Conservation (phyloP, 1,284 basidiomycete genomes). For the Pyrrhoderma noxium region DNA sequence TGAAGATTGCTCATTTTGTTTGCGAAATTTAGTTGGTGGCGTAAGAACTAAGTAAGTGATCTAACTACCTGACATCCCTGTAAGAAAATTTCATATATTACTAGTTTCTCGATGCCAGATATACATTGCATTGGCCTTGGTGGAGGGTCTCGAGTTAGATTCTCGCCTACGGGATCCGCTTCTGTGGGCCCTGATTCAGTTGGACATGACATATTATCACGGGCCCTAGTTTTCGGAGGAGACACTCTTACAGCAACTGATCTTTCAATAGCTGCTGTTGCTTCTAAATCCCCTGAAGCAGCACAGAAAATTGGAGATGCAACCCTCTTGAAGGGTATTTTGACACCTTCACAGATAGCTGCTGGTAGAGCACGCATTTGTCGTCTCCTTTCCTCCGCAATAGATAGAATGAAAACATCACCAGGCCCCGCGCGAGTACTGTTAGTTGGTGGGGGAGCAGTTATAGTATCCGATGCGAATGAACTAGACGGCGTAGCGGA, state of each 20-base stretch:
- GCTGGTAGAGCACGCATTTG: conserved; percentile 36
- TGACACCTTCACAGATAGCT: conserved; percentile 25
- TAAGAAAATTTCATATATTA: conserved; percentile 7
- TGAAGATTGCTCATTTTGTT: not conserved
- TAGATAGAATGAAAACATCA: conserved; percentile 53
- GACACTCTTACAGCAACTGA: conserved; percentile 46
- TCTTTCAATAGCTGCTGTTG: conserved; percentile 36
- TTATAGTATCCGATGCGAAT: conserved; percentile 34
- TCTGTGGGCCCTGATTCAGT: conserved; percentile 52
- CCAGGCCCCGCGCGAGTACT: conserved; percentile 40
- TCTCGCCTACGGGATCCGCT: conserved; percentile 25
- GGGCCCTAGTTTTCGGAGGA: conserved; percentile 45
- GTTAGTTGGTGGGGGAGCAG: conserved; percentile 47
- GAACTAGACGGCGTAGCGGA: conserved; percentile 37
- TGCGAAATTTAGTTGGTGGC: conserved; percentile 25
- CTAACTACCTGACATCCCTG: not conserved
- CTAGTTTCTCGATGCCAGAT: conserved; percentile 44
- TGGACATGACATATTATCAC: conserved; percentile 41
- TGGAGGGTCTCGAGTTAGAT: conserved; percentile 43
- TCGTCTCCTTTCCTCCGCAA: conserved; percentile 38
- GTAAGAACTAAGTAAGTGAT: conserved; percentile 27
- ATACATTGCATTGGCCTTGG: conserved; percentile 48
- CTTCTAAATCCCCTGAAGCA: not conserved
- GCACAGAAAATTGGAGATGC: conserved; percentile 32
- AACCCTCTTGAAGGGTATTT: conserved; percentile 26